Evolutionary conservation across 2,329 filamentous ascomycete species (phyloP).

Genomic region (Aspergillus pseudoviridinutans): DNA sequence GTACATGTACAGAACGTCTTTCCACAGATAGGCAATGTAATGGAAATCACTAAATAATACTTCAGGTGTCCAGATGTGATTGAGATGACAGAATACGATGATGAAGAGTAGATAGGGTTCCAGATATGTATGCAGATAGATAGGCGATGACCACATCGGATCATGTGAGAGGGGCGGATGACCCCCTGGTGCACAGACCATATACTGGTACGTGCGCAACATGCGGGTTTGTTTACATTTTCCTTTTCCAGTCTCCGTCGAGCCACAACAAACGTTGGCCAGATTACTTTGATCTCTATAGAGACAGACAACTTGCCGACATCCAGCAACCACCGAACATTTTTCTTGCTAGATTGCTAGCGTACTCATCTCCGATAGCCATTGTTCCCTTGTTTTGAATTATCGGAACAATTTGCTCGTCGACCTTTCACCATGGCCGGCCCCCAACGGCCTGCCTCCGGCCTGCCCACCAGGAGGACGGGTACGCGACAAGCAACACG

Average conservation of each 20-base stretch:
- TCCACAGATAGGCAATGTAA: background rate
- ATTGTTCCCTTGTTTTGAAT: background rate
- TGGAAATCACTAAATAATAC: background rate
- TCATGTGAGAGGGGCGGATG: slow-evolving; percentile 27
- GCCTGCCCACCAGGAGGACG: slow-evolving; percentile 47
- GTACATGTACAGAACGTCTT: background rate
- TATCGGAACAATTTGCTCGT: background rate
- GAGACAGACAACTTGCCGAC: background rate
- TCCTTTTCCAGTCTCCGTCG: slow-evolving; percentile 17
- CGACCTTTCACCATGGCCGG: slow-evolving; percentile 47
- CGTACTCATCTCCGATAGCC: background rate
- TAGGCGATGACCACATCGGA: slow-evolving; percentile 14
- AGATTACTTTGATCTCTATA: background rate
- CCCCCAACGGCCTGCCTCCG: slow-evolving; percentile 47
- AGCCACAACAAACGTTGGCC: slow-evolving; percentile 13
- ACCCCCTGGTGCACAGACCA: slow-evolving; percentile 9
- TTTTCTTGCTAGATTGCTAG: background rate
- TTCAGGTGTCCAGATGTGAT: background rate
- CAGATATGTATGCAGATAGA: background rate
- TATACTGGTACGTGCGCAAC: slow-evolving; percentile 12
- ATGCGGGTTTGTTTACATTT: slow-evolving; percentile 30
- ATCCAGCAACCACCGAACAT: background rate
- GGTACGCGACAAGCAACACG: slow-evolving; percentile 48
- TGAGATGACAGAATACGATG: background rate
- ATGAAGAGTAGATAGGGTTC: background rate